Evolutionary conservation across 306 rosid species (phyloP).

Genomic region (Sphenostylis stenocarpa): DNA sequence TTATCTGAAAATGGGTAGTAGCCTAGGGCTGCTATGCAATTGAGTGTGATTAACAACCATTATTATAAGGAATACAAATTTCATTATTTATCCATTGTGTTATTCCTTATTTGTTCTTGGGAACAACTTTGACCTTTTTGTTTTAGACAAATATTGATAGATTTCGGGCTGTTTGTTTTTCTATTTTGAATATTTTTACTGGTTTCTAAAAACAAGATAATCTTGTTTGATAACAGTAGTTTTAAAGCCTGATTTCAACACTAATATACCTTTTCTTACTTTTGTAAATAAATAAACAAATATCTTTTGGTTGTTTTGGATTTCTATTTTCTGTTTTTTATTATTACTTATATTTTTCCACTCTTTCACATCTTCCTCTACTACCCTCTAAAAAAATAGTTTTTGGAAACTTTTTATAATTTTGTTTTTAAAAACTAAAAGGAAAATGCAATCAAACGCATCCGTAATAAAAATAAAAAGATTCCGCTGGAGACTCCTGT

Average conservation of each 20-base stretch:
- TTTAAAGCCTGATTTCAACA: neutral
- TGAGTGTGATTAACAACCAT: neutral
- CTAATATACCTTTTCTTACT: neutral
- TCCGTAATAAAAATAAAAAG: neutral
- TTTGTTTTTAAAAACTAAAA: neutral
- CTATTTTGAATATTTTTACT: neutral
- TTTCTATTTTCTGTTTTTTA: neutral
- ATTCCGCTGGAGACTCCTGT: neutral
- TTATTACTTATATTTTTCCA: neutral
- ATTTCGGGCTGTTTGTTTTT: neutral
- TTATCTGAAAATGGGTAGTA: neutral
- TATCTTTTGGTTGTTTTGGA: neutral
- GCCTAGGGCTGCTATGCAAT: neutral
- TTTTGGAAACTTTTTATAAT: neutral
- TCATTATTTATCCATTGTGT: neutral
- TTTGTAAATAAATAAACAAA: neutral
- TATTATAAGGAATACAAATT: neutral
- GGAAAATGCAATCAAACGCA: neutral
- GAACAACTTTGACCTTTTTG: constrained; percentile 2
- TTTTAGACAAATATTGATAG: constrained; percentile 5
- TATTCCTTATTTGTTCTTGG: neutral
- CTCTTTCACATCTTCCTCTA: neutral
- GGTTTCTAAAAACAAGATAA: neutral
- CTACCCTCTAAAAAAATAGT: neutral
- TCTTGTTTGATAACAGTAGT: neutral